These are phyloP conservation scores for Dendrobium officinale DNA, from an alignment of 106 monocot species.

Conservation along the genomic window DNA sequence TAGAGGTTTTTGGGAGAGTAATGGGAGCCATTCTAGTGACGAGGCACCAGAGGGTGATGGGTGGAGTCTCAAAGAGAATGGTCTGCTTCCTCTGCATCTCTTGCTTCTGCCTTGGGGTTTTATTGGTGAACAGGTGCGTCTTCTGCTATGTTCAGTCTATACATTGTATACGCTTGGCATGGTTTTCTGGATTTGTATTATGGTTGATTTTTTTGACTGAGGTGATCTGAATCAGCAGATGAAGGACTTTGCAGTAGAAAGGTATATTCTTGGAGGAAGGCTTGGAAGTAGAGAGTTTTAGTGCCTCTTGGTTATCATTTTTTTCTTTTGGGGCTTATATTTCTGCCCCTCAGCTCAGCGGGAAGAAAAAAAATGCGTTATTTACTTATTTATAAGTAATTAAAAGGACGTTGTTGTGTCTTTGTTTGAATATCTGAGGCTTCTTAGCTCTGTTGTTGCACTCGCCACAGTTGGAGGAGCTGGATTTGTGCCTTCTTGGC, in stretches of 20 bases:
- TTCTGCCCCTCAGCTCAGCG: not conserved
- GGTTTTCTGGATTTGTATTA: not conserved
- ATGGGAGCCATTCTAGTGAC: not conserved
- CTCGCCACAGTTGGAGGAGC: not conserved
- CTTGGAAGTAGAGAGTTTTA: not conserved
- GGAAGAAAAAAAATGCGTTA: not conserved
- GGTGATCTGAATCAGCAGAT: too few relatives aligned
- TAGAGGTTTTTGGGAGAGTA: not conserved
- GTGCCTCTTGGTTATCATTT: not conserved
- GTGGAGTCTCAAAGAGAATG: slow-evolving; percentile 3
- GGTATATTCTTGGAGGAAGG: not conserved
- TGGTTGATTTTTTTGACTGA: too few relatives aligned
- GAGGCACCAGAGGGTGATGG: not conserved
- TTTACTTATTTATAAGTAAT: too few relatives aligned
- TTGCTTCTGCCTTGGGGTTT: slow-evolving; percentile 15
- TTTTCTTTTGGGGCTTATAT: not conserved
- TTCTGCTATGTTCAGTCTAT: not conserved
- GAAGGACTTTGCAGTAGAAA: not conserved
- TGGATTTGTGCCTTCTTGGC: not conserved
- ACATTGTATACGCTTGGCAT: not conserved
- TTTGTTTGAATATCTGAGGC: too few relatives aligned
- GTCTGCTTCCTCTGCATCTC: slow-evolving; percentile 10
- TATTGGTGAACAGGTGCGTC: slow-evolving; percentile 17
- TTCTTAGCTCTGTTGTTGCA: not conserved
- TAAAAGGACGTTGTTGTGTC: too few relatives aligned